Evolutionary conservation across 108 stramenopile species (phyloP).

Genomic region (Skeletonema tropicum): DNA sequence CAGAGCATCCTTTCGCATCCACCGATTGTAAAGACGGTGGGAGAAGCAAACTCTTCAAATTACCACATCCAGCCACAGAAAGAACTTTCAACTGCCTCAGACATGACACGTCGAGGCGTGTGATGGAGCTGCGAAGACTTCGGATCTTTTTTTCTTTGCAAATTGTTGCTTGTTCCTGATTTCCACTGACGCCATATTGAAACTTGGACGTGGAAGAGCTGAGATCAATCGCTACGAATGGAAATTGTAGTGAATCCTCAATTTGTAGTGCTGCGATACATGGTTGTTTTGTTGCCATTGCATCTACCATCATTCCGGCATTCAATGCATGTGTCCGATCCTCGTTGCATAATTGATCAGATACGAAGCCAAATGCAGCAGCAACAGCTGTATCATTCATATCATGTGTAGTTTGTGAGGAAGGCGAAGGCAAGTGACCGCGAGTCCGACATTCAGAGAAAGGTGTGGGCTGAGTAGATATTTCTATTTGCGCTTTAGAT

Average conservation of each 20-base stretch:
- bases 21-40: background rate
- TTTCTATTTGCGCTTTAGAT: background rate
- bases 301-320: background rate
- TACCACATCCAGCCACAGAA: background rate
- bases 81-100: background rate
- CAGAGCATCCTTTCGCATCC: background rate
- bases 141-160: constrained; percentile 1
- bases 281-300: background rate
- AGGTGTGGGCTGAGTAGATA: background rate
- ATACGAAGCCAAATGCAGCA: background rate
- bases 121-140: background rate
- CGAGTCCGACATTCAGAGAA: background rate
- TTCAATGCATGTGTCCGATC: background rate
- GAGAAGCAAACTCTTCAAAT: background rate
- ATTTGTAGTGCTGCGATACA: constrained; percentile 1
- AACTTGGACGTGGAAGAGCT: background rate
- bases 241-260: background rate
- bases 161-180: background rate
- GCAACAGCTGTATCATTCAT: background rate
- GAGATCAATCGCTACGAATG: background rate
- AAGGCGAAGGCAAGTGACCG: background rate
- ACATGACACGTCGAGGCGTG: background rate
- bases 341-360: background rate
- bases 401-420: background rate
- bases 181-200: background rate